These are phyloP conservation scores for Coleophoma crateriformis DNA, from an alignment of 2,329 filamentous ascomycete genomes.

Conservation along the genomic window DNA sequence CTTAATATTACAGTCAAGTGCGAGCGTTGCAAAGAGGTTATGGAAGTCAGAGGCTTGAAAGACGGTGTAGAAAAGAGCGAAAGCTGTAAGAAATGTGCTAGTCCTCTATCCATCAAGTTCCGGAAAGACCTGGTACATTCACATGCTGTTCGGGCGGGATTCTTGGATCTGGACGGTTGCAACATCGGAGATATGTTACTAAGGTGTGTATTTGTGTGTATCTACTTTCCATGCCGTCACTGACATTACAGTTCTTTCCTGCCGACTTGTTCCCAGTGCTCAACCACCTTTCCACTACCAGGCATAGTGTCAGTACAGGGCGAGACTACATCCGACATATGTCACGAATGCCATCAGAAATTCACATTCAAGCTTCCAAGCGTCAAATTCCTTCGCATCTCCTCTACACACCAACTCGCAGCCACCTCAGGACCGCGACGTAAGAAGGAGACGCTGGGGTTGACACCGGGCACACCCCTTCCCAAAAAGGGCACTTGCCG, in stretches of 20 bases:
- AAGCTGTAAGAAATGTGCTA: constrained; percentile 56
- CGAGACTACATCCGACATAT: constrained; percentile 68
- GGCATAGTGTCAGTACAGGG: constrained; percentile 70
- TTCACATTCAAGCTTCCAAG: constrained; percentile 78
- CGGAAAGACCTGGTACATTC: constrained; percentile 67
- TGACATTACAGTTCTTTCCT: constrained; percentile 57
- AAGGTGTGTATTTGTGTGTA: constrained; percentile 36
- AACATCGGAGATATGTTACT: constrained; percentile 71
- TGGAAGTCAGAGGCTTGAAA: constrained; percentile 63
- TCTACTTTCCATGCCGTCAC: neutral
- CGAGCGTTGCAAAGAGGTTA: constrained; percentile 68
- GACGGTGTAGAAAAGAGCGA: constrained; percentile 44
- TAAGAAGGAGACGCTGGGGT: constrained; percentile 47
- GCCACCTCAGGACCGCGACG: constrained; percentile 33
- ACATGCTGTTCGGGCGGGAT: constrained; percentile 70
- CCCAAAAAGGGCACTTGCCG: constrained; percentile 46
- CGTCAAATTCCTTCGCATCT: constrained; percentile 71
- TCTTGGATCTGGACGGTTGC: constrained; percentile 71
- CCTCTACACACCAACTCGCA: constrained; percentile 35
- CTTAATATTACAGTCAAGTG: constrained; percentile 72
- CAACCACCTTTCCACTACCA: constrained; percentile 53
- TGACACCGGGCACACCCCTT: constrained; percentile 51
- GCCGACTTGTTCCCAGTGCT: constrained; percentile 74
- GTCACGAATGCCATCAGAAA: constrained; percentile 72
- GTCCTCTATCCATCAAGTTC: constrained; percentile 47